phyloP scores from a whole-genome alignment of 1,284 basidiomycete species.

The Malassezia yamatoensis region DNA sequence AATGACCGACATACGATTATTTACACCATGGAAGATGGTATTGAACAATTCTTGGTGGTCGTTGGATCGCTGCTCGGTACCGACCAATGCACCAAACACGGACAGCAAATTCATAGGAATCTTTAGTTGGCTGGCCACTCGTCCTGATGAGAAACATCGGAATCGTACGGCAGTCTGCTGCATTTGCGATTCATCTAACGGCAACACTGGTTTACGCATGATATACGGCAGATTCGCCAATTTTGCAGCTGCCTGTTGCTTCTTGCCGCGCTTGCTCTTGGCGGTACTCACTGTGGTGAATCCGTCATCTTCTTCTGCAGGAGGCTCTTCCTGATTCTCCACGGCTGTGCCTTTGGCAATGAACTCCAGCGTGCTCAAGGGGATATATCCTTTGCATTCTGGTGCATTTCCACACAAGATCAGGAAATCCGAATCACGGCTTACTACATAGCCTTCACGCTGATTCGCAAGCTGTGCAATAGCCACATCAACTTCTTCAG shows the following conservation, averaged over 20 bases:
- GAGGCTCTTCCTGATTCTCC: conserved; percentile 1
- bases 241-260: conserved; percentile 12
- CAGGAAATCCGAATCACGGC: conserved; percentile 20
- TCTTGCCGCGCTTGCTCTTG: conserved; percentile 6
- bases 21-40: conserved; percentile 16
- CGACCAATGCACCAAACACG: conserved; percentile 13
- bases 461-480: conserved; percentile 17
- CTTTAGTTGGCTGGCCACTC: conserved; percentile 13
- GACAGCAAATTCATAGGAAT: conserved; percentile 14
- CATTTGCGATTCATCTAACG: conserved; percentile 2
- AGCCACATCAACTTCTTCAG: conserved; percentile 13
- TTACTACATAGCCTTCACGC: conserved; percentile 17
- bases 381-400: conserved; percentile 15
- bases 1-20: conserved; percentile 14
- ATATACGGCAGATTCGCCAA: conserved; percentile 13
- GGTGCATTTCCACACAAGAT: conserved; percentile 15
- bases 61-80: conserved; percentile 12
- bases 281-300: conserved; percentile 11
- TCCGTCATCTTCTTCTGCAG: conserved; percentile 12
- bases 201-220: conserved; percentile 12
- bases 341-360: conserved; percentile 10
- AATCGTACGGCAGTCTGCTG: conserved; percentile 7
- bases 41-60: conserved; percentile 12
- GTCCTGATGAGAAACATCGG: conserved; percentile 15
- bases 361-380: conserved; percentile 8